phyloP scores from a whole-genome alignment of 1,284 basidiomycete species.

The Boletus calvinii region DNA sequence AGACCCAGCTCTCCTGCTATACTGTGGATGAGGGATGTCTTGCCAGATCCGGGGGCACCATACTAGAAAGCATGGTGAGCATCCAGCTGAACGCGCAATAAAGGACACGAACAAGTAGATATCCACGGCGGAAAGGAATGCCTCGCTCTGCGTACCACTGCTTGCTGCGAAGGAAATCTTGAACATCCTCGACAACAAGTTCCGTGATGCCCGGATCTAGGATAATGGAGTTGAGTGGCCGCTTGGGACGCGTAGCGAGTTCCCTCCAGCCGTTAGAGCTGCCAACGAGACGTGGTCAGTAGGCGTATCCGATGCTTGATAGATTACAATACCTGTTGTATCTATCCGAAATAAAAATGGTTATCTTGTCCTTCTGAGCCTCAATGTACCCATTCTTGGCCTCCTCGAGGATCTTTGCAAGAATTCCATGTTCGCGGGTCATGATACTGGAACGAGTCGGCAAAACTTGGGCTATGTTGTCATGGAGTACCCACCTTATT shows the following conservation, averaged over 20 bases:
- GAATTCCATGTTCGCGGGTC: conserved; percentile 44
- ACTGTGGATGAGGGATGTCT: conserved; percentile 72
- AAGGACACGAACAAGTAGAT: conserved; percentile 50
- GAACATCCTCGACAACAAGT: conserved; percentile 60
- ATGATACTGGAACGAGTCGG: conserved; percentile 44
- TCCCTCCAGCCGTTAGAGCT: conserved; percentile 47
- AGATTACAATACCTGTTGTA: conserved; percentile 37
- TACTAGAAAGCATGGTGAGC: conserved; percentile 40
- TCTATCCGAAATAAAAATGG: conserved; percentile 54
- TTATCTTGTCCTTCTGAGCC: conserved; percentile 52
- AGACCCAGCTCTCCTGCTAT: conserved; percentile 74
- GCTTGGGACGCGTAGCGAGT: conserved; percentile 59
- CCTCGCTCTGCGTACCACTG: conserved; percentile 66
- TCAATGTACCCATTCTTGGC: conserved; percentile 54
- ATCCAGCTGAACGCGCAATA: not conserved
- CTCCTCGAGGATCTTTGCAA: conserved; percentile 53
- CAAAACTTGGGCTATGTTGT: not conserved
- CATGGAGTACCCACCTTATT: conserved; percentile 19
- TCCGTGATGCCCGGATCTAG: conserved; percentile 67
- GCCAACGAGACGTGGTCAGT: not conserved
- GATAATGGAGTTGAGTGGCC: conserved; percentile 62
- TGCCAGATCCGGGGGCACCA: conserved; percentile 74
- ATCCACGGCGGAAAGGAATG: conserved; percentile 72
- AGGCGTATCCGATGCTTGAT: not conserved
- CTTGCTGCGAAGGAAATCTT: conserved; percentile 64